Percentiles rank a stretch among this genome's conserved stretches.
Conservation (phyloP, 306 rosid genomes). For the Cicer judaicum region DNA sequence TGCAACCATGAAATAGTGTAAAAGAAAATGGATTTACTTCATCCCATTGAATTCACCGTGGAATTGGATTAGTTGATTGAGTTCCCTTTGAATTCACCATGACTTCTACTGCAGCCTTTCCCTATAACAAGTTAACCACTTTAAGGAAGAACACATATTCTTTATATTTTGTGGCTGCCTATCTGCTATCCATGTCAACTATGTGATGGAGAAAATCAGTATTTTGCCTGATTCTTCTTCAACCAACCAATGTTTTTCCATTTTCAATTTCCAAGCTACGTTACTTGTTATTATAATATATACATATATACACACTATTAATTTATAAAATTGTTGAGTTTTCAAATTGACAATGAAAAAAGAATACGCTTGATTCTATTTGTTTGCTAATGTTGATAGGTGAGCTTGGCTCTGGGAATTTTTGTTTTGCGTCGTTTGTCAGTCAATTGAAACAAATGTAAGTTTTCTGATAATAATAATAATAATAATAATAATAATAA, state of each 20-base stretch:
- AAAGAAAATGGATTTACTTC: too few species aligned
- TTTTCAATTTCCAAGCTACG: background rate
- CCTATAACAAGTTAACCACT: too few species aligned
- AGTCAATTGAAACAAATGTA: background rate
- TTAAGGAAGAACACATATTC: constrained; percentile 37
- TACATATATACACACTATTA: background rate
- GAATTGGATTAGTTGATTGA: too few species aligned
- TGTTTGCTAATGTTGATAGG: background rate
- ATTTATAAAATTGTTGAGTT: background rate
- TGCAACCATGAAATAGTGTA: too few species aligned
- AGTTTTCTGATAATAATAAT: background rate
- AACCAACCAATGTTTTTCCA: background rate
- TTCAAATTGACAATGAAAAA: background rate
- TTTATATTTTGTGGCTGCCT: constrained; percentile 83
- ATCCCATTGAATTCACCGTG: too few species aligned
- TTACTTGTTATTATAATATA: background rate
- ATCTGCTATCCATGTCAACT: constrained; percentile 67
- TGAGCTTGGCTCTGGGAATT: background rate
- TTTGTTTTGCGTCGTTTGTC: background rate
- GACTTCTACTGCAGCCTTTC: too few species aligned
- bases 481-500: background rate
- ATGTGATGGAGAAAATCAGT: constrained; percentile 79
- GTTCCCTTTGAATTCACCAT: too few species aligned
- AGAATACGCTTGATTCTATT: background rate
- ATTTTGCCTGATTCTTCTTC: constrained; percentile 69